Conservation (phyloP, 805 yeast species). For the Blastobotrys peoriensis region DNA sequence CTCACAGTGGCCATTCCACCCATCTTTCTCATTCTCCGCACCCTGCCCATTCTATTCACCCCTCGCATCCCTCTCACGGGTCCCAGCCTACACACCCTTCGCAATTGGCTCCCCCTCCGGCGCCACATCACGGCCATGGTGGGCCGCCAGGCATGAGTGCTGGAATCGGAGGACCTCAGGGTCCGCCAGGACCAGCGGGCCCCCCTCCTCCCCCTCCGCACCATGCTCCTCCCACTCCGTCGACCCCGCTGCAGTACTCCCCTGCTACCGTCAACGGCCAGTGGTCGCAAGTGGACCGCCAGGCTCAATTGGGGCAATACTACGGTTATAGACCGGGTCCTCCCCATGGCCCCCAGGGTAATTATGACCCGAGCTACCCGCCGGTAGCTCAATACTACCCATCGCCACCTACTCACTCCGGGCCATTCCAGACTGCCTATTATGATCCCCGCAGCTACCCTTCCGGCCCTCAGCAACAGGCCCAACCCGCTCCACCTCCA, state of each 20-base stretch:
- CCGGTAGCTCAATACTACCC: not conserved
- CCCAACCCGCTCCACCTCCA: conserved; percentile 4
- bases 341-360: not conserved
- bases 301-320: not conserved
- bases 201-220: not conserved
- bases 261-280: not conserved
- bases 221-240: not conserved
- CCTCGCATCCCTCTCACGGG: not conserved
- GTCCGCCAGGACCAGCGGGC: not conserved
- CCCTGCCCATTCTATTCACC: not conserved
- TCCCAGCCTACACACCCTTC: not conserved
- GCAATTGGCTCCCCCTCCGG: not conserved
- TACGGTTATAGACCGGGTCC: not conserved
- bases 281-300: not conserved
- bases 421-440: not conserved
- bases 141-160: too few species aligned
- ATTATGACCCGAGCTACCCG: not conserved
- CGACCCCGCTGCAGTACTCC: not conserved
- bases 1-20: conserved; percentile 1
- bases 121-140: not conserved
- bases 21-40: conserved; percentile 7
- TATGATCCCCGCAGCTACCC: not conserved
- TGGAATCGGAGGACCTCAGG: not conserved
- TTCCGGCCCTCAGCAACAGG: conserved; percentile 2
- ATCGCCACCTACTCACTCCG: not conserved